These are phyloP conservation scores for Pyrenopolyporus hunteri DNA, from an alignment of 495 filamentous ascomycete genomes.

Conservation along the genomic window DNA sequence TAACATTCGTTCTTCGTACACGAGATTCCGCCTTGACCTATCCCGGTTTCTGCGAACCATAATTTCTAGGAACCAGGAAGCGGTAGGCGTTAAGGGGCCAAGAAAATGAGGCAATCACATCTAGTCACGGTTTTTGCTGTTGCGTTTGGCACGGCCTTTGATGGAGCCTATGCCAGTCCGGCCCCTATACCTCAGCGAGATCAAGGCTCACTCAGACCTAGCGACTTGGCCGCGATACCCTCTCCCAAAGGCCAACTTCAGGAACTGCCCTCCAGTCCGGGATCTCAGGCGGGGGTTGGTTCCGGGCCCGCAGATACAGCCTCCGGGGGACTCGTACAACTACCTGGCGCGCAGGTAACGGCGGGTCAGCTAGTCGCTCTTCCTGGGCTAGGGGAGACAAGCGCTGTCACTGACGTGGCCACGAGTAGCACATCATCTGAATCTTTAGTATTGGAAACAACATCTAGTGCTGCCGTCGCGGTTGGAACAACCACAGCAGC, in stretches of 20 bases:
- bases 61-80: too few relatives aligned
- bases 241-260: too few relatives aligned
- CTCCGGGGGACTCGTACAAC: neutral
- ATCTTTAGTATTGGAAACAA: neutral
- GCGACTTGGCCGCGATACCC: too few relatives aligned
- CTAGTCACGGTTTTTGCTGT: slow-evolving; percentile 18
- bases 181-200: slow-evolving; percentile 5
- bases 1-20: slow-evolving; percentile 15
- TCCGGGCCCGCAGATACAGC: neutral
- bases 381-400: slow-evolving; percentile 1
- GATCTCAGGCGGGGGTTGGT: neutral
- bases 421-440: slow-evolving; percentile 8
- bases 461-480: slow-evolving; percentile 2
- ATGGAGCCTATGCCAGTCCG: slow-evolving; percentile 15
- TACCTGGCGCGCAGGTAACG: slow-evolving; percentile 26
- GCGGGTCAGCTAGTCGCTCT: slow-evolving; percentile 31
- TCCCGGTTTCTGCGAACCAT: too few relatives aligned
- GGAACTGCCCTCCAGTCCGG: too few relatives aligned
- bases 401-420: neutral
- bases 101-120: slow-evolving; percentile 26
- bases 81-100: too few relatives aligned
- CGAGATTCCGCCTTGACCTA: too few relatives aligned
- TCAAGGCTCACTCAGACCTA: neutral
- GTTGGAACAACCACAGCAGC: slow-evolving; percentile 11
- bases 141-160: slow-evolving; percentile 16